Evolutionary conservation across 2,329 filamentous ascomycete genomes (phyloP), one percentile per base, ranked within the genome.

Genomic region (Diaporthe sp.): DNA sequence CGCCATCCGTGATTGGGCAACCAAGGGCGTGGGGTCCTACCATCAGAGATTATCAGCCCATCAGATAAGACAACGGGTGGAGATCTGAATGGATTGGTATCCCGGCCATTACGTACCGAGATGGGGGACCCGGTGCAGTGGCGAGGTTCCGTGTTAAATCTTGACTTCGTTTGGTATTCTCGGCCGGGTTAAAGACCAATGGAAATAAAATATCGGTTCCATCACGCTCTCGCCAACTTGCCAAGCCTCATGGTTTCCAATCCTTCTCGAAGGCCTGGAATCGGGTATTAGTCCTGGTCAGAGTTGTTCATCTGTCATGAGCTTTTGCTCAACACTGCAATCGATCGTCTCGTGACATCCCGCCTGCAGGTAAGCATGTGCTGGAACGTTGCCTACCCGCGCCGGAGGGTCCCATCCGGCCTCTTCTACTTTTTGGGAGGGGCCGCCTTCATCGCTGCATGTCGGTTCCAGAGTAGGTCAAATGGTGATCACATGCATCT

Each of bases 21-120:
- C 55, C 55, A 15, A 12, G 25, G 33, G 28, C 33, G 33, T 60
- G 55, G 55, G 10, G 19, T 40, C 55, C 25, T 9, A 60, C 12
- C 55, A 38, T 25, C 33, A 60, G 55, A 8, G 55, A 60, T 60
- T 60, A 60, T 60, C 55, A 60, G 55, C 38, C 55, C 33, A 60
- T 60, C 55, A 38, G 55, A 60, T 60, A 60, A 60, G 33, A 60
- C 33, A 40, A 60, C 55, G 33, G 22, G 33, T 60, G 55, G 33
- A 38, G 55, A 25, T 60, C 55, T 40, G 55, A 25, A 60, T 40
- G 55, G 33, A 13, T 33, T 22, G 9, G 55, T 40, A 40, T 13
- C 10, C 55, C 22, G 19, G 55, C 55, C 55, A 60, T 60, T 60
- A 60, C 55, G 55, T 60, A 60, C 55, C 55, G 55, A 60, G 55